Evolutionary conservation across 1,284 basidiomycete species (phyloP).

Genomic region (Apiotrichum laibachii): DNA sequence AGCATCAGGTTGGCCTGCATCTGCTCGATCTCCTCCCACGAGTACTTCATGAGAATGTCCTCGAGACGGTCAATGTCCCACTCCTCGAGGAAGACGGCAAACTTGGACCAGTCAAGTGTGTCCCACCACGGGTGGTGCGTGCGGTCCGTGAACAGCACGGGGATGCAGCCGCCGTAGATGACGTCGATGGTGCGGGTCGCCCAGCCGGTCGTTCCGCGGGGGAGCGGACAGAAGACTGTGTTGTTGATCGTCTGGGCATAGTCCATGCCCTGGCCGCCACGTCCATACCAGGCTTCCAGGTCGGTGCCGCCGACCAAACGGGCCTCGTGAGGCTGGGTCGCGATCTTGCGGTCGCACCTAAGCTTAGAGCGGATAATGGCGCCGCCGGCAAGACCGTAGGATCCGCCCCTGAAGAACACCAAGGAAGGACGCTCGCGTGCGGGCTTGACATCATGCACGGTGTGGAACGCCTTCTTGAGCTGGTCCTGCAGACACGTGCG

Average conservation of each 20-base stretch:
- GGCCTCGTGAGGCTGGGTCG: not conserved
- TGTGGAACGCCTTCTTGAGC: conserved; percentile 26
- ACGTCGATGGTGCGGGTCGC: conserved; percentile 45
- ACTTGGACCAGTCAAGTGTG: conserved; percentile 48
- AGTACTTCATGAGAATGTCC: conserved; percentile 38
- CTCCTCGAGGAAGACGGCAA: conserved; percentile 43
- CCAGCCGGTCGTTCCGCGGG: conserved; percentile 43
- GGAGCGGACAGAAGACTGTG: conserved; percentile 49
- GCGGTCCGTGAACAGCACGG: conserved; percentile 46
- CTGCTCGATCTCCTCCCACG: conserved; percentile 30
- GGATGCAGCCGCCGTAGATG: conserved; percentile 52
- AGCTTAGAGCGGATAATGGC: conserved; percentile 24
- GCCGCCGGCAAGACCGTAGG: conserved; percentile 15
- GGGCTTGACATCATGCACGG: conserved; percentile 21
- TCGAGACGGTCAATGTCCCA: conserved; percentile 41
- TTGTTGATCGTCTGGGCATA: conserved; percentile 45
- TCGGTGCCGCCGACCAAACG: conserved; percentile 10
- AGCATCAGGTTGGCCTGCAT: conserved; percentile 48
- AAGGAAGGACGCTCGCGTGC: conserved; percentile 22
- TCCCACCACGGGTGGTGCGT: conserved; percentile 47
- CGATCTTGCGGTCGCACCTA: conserved; percentile 20
- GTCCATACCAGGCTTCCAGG: conserved; percentile 8
- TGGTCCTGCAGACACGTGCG: conserved; percentile 32
- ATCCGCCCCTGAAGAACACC: conserved; percentile 32
- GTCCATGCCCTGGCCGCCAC: conserved; percentile 11